phyloP scores from a whole-genome alignment of 805 yeast species.

The Saccharomyces kudriavzevii region DNA sequence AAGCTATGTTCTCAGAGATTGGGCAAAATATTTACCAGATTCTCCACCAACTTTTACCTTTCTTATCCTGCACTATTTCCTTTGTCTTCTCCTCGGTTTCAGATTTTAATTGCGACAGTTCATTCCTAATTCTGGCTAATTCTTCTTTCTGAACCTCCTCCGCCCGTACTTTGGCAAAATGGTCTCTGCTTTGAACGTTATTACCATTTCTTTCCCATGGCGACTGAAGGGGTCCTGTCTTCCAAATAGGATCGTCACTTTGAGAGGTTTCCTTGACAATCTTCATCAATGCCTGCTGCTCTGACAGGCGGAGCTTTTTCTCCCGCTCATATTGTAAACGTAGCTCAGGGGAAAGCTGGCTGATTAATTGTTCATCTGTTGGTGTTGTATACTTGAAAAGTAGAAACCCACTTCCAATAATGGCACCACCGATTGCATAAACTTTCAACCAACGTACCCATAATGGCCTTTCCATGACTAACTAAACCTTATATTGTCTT shows the following conservation, averaged over 20 bases:
- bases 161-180: slow-evolving; percentile 36
- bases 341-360: slow-evolving; percentile 73
- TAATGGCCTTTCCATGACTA: slow-evolving; percentile 34
- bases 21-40: slow-evolving; percentile 12
- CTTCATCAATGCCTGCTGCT: slow-evolving; percentile 62
- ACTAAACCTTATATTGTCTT: neutral
- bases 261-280: slow-evolving; percentile 55
- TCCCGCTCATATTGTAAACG: slow-evolving; percentile 65
- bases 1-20: neutral
- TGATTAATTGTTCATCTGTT: slow-evolving; percentile 70
- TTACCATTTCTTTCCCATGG: slow-evolving; percentile 49
- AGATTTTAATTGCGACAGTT: slow-evolving; percentile 35
- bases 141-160: slow-evolving; percentile 27
- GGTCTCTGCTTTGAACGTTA: slow-evolving; percentile 34
- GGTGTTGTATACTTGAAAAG: slow-evolving; percentile 73
- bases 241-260: slow-evolving; percentile 77
- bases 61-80: slow-evolving; percentile 20
- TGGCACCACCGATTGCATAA: slow-evolving; percentile 51
- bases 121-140: slow-evolving; percentile 28
- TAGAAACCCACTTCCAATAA: slow-evolving; percentile 65
- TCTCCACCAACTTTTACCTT: slow-evolving; percentile 30
- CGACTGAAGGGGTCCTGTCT: slow-evolving; percentile 57
- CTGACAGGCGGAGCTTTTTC: slow-evolving; percentile 51
- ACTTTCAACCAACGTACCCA: slow-evolving; percentile 56
- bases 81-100: slow-evolving; percentile 34